Evolutionary conservation across 108 stramenopile genomes (phyloP).

Genomic region (Tribonema minus): DNA sequence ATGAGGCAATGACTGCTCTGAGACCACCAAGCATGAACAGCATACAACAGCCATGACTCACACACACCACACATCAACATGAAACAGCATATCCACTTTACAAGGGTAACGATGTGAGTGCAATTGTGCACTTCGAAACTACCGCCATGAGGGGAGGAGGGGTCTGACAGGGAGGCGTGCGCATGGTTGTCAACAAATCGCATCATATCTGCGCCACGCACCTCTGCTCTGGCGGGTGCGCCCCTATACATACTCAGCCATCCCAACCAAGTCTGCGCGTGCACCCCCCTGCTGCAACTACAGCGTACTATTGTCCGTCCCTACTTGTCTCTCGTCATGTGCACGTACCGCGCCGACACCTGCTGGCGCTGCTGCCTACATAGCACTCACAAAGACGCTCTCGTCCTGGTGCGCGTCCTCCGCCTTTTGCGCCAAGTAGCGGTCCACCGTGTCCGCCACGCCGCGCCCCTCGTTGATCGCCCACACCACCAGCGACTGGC

Average conservation of each 20-base stretch:
- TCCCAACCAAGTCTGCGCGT: too few relatives aligned
- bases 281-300: background rate
- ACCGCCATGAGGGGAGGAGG: too few relatives aligned
- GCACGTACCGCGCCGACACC: background rate
- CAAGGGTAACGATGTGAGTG: too few relatives aligned
- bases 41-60: too few relatives aligned
- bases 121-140: too few relatives aligned
- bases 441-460: slow-evolving; percentile 74
- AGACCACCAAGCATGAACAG: too few relatives aligned
- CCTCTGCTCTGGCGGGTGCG: background rate
- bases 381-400: slow-evolving; percentile 29
- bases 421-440: slow-evolving; percentile 62
- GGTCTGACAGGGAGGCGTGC: background rate
- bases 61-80: too few relatives aligned
- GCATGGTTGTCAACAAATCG: background rate
- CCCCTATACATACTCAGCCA: too few relatives aligned
- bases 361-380: slow-evolving; percentile 5
- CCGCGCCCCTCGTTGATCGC: slow-evolving; percentile 97
- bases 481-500: slow-evolving; percentile 95
- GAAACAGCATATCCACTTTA: too few relatives aligned
- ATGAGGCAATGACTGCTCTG: too few relatives aligned
- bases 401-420: slow-evolving; percentile 27
- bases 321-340: background rate
- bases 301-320: background rate
- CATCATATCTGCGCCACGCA: background rate